Conservation (phyloP, 192 early-diverging fungal species). For the Coemansia sp. region DNA sequence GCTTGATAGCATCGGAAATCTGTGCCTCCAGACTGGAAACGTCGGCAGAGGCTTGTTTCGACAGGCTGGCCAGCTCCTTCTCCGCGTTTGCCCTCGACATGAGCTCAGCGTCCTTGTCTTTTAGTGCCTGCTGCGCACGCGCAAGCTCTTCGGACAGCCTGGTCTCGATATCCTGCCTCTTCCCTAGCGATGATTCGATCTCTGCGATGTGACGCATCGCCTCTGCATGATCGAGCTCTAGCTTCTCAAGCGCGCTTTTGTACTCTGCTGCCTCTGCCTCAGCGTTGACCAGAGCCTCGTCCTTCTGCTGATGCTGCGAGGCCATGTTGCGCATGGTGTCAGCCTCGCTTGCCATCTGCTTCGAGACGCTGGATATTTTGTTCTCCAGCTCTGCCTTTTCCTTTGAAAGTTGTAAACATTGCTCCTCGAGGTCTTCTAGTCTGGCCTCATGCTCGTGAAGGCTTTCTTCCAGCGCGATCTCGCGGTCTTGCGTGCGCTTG, state of each 20-base stretch:
- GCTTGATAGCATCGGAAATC: constrained; percentile 13
- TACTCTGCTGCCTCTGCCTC: constrained; percentile 59
- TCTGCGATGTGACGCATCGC: constrained; percentile 26
- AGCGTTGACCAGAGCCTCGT: constrained; percentile 57
- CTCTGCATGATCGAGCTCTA: constrained; percentile 26
- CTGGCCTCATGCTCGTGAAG: constrained; percentile 61
- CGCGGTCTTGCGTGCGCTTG: constrained; percentile 74
- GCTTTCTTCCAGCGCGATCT: constrained; percentile 61
- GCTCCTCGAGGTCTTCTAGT: constrained; percentile 69
- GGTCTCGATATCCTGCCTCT: constrained; percentile 18
- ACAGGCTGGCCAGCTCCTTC: constrained; percentile 19
- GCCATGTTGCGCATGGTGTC: constrained; percentile 57
- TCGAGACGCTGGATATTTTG: constrained; percentile 60
- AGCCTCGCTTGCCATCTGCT: constrained; percentile 66
- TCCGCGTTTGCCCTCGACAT: constrained; percentile 11
- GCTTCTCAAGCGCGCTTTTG: constrained; percentile 26
- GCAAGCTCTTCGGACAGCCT: constrained; percentile 24
- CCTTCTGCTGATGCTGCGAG: constrained; percentile 57
- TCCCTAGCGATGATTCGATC: constrained; percentile 26
- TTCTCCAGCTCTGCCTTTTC: constrained; percentile 56
- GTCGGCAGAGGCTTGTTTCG: constrained; percentile 19
- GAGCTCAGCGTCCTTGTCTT: constrained; percentile 27
- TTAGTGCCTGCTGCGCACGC: constrained; percentile 22
- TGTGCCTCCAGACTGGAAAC: constrained; percentile 24
- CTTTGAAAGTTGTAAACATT: constrained; percentile 55